Evolutionary conservation across 495 filamentous ascomycete species (phyloP), one percentile per base, ranked within the genome.

Genomic region (Pseudoneurospora amorphoporcata): DNA sequence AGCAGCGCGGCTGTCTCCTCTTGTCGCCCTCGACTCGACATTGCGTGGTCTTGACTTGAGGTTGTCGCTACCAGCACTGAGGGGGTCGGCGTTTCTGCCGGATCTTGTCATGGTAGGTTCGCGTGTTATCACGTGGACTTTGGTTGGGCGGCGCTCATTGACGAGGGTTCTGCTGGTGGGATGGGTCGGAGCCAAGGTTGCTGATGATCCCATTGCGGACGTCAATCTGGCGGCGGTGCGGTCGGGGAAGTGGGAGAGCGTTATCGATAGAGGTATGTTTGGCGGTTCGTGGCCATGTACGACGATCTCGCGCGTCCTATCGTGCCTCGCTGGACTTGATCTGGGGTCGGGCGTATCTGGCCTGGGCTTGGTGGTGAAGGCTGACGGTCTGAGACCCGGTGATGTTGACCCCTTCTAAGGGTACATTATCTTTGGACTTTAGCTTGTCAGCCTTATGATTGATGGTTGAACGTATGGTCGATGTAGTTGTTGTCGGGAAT

Each of bases 61-160:
- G 53, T 76, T 76, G 61, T 84, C 77, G 73, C 72, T 75, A 61
- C 78, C 72, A 32, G 83, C 82, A 35, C 79, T 83, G 53, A 88
- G 85, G 79, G 91, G 90, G 70, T 90, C 85, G 8, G 91, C 89
- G 75, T 90, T 93, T 78, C 86, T 86, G 23, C 53, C 53, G 53
- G 87, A 86, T 72, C 90, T 85, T 74, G 87, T 81, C 14, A 89
- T 87, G 68, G 90, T 74, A 58, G 86, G 90, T 73, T 94, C 91
- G 74, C 86, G 86, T 8, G 88, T 90, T 12, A 91, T 90, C 69
- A 92, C 80, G 71, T 88, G 85, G 37, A 81, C 77, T 74, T 84
- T 88, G 79, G 88, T 88, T 14, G 80, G 82, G 72, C 79, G 73
- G 75, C 83, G 79, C 73, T 85, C 83, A 68, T 85, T 84, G 53